phyloP scores from a whole-genome alignment of 257 asterid species.

The Solanum paucissectum region DNA sequence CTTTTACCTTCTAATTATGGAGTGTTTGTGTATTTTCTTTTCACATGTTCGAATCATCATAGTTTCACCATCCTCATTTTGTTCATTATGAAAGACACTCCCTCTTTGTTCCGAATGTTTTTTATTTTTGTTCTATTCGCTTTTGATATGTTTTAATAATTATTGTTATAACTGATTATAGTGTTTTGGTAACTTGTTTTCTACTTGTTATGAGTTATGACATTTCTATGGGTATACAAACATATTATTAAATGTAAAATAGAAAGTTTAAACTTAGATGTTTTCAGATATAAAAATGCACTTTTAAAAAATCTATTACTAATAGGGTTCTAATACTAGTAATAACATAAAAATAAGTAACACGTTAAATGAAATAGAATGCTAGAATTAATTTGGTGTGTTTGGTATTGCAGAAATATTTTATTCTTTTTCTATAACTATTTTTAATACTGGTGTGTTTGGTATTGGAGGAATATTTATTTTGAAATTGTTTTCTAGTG shows the following conservation, averaged over 20 bases:
- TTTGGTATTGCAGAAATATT: neutral
- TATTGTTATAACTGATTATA: neutral
- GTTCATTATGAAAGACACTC: neutral
- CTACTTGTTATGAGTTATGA: neutral
- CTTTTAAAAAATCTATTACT: neutral
- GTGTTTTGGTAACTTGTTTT: neutral
- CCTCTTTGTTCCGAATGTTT: neutral
- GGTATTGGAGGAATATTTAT: neutral
- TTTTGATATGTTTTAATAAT: neutral
- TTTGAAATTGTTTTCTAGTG: neutral
- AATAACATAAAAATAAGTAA: neutral
- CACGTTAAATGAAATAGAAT: neutral
- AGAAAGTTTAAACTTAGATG: neutral
- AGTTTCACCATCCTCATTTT: neutral
- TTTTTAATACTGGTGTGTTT: neutral
- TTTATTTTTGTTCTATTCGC: accelerated
- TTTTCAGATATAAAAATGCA: neutral
- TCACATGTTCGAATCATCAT: neutral
- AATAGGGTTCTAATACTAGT: neutral
- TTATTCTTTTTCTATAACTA: neutral
- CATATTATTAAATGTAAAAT: neutral
- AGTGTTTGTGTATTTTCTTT: neutral
- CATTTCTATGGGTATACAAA: neutral
- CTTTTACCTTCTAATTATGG: neutral
- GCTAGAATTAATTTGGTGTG: neutral